These are phyloP conservation scores for Ilyonectria mors-panacis DNA, from an alignment of 2,329 filamentous ascomycete genomes.

Conservation along the genomic window DNA sequence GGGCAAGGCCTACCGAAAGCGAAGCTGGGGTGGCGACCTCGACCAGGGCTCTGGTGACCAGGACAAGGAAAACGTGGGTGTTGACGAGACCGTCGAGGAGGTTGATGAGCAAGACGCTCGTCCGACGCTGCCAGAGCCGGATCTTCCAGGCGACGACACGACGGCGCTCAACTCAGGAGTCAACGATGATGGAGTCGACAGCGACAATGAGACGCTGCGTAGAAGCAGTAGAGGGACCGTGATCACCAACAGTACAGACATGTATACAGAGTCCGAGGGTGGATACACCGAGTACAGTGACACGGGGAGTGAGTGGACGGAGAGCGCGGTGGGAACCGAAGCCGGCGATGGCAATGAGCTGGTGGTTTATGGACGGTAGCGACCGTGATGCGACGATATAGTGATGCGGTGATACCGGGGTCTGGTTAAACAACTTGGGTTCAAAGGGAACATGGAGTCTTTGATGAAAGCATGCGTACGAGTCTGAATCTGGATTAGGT, in stretches of 20 bases:
- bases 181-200: conserved; percentile 53
- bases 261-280: conserved; percentile 55
- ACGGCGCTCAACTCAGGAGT: conserved; percentile 42
- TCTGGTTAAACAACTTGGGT: conserved; percentile 17
- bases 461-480: conserved; percentile 26
- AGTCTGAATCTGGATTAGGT: conserved; percentile 26
- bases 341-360: conserved; percentile 52
- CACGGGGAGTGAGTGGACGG: conserved; percentile 64
- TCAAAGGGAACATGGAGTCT: conserved; percentile 13
- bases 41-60: conserved; percentile 67
- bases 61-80: conserved; percentile 74
- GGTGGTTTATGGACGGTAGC: conserved; percentile 52
- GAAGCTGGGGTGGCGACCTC: conserved; percentile 75
- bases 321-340: conserved; percentile 51
- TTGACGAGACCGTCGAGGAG: conserved; percentile 77
- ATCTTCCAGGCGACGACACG: conserved; percentile 44
- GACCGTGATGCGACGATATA: background rate
- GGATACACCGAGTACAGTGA: conserved; percentile 59
- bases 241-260: conserved; percentile 58
- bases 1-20: conserved; percentile 70
- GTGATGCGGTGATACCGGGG: conserved; percentile 12
- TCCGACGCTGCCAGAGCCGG: conserved; percentile 34
- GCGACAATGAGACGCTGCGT: conserved; percentile 67
- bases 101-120: conserved; percentile 53
- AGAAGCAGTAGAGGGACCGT: conserved; percentile 66